phyloP scores from a whole-genome alignment of 306 rosid genomes.

The Sechiopsis laciniata region DNA sequence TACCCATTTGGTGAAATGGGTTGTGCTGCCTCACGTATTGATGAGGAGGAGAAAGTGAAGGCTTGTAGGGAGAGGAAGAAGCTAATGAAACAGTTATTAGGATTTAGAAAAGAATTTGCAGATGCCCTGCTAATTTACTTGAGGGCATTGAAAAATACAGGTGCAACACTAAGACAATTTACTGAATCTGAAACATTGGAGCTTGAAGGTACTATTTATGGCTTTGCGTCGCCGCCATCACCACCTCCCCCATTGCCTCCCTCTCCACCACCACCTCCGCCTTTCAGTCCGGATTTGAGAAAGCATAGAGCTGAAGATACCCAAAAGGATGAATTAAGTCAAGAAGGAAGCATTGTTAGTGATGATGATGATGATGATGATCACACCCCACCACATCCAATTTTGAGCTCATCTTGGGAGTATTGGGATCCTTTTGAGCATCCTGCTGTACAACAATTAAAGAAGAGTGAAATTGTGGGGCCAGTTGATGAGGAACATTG shows the following conservation, averaged over 20 bases:
- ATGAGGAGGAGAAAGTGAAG: constrained; percentile 59
- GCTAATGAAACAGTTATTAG: constrained; percentile 60
- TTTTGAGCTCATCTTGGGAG: constrained; percentile 28
- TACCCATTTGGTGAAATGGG: constrained; percentile 47
- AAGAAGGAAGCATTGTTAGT: constrained; percentile 36
- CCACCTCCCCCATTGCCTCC: constrained; percentile 47
- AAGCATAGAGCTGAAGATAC: constrained; percentile 23
- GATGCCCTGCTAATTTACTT: constrained; percentile 67
- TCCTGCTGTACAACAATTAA: constrained; percentile 25
- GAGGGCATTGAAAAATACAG: constrained; percentile 65
- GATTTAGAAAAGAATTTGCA: constrained; percentile 62
- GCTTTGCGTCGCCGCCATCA: constrained; percentile 43
- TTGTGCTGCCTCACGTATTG: constrained; percentile 60
- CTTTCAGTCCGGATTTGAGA: constrained; percentile 47
- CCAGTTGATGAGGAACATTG: constrained; percentile 53
- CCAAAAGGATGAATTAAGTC: constrained; percentile 23
- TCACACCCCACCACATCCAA: constrained; percentile 23
- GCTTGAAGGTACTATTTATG: constrained; percentile 42
- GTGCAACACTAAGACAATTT: constrained; percentile 77
- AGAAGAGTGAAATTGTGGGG: constrained; percentile 36
- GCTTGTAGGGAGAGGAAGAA: constrained; percentile 73
- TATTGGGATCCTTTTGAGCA: constrained; percentile 21
- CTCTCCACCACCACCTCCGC: constrained; percentile 58
- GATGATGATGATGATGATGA: constrained; percentile 28
- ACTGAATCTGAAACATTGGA: constrained; percentile 74